Evolutionary conservation across 75 land plant genomes (phyloP), one percentile per base, ranked within the genome.

Genomic region (Cryptomeria japonica): DNA sequence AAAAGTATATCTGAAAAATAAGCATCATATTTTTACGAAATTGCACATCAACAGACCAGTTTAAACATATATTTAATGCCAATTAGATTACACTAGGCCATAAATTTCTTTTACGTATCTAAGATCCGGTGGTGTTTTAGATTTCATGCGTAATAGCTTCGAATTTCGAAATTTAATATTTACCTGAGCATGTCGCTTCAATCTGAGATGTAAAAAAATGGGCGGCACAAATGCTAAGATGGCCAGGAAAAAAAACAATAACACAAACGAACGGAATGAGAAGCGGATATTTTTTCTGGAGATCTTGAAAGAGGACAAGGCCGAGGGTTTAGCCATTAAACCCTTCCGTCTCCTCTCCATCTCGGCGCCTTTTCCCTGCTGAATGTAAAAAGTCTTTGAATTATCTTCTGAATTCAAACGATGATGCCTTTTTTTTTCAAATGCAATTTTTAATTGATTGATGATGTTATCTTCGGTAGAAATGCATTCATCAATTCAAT

Each of bases 151-250:
- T 28, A n/a, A n/a, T n/a, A 51, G 55, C 55, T 14, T 51, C 13
- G 3, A 51, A 51, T 51, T 51, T 51, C 55, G 55, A 14, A 13
- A 51, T 51, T 51, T 51, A 51, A 13, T 51, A 51, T 51, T 51
- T 72, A 92, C 95, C 91, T 91, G 91, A 15, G 88, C 87, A 22
- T 90, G 83, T 34, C 91, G 91, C 58, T 86, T 61, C 86, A 94
- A 90, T 44, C 84, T 84, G 91, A 91, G 88, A 46, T 94, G 95
- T 88, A 92, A 90, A 87, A 85, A 90, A 49, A 92, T 37, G 28
- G 93, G 95, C 32, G 95, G 95, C 25, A 87, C 18, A 77, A 94
- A 13, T 8, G 95, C 95, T 44, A 94, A 32, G 85, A 91, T 72
- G 37, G 88, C 93, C n/a, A 92, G 85, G 9, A 91, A 55, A 11